phyloP scores from a whole-genome alignment of 2,329 filamentous ascomycete species.

The Cercospora sp. region DNA sequence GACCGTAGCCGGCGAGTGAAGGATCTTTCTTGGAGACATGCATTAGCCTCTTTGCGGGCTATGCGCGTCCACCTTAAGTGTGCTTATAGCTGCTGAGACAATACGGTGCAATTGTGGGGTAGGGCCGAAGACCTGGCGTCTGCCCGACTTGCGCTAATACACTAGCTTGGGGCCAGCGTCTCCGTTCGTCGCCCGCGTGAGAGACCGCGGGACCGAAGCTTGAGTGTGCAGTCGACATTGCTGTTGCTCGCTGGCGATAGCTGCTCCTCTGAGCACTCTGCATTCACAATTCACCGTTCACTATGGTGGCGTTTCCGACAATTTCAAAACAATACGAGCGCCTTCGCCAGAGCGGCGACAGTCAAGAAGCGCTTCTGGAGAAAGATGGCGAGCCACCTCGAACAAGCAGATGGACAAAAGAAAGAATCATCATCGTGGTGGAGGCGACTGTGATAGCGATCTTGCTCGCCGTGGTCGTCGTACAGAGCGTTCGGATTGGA shows the following conservation, averaged over 20 bases:
- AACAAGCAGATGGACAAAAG: not conserved
- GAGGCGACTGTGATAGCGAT: constrained; percentile 4
- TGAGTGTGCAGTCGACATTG: not conserved
- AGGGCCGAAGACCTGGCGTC: not conserved
- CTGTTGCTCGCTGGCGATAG: not conserved
- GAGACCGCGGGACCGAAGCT: not conserved
- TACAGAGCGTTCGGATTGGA: not conserved
- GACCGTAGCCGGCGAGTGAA: not conserved
- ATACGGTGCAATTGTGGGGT: not conserved
- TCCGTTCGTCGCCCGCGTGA: not conserved
- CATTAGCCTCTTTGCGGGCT: not conserved
- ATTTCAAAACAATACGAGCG: constrained; percentile 1
- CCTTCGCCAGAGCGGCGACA: not conserved
- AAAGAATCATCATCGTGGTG: not conserved
- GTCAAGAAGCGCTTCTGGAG: constrained; percentile 6
- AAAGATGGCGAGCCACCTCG: not conserved
- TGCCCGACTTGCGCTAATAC: not conserved
- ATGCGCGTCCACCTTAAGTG: not conserved
- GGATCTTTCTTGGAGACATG: not conserved
- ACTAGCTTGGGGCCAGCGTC: not conserved
- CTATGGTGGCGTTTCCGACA: not conserved
- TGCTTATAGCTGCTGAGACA: not conserved
- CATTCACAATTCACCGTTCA: not conserved
- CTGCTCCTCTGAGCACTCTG: not conserved
- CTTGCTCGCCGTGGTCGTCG: not conserved